Percentiles rank a stretch among this genome's conserved stretches.
These are phyloP conservation scores for Calonectria pauciramosa DNA, from an alignment of 2,329 filamentous ascomycete genomes.

Conservation along the genomic window DNA sequence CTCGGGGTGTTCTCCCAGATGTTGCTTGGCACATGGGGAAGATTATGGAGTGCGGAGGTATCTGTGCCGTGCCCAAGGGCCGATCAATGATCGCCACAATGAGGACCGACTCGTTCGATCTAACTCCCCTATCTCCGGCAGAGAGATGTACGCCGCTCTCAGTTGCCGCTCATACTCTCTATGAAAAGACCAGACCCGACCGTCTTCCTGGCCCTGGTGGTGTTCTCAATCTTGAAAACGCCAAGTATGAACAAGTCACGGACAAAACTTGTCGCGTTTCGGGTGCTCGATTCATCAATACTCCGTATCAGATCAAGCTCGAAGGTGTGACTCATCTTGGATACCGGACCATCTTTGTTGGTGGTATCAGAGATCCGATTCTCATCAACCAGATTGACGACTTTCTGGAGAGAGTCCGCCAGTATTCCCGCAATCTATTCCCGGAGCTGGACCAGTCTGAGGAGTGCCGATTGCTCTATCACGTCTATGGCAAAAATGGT, in stretches of 20 bases:
- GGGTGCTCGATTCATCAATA: conserved; percentile 53
- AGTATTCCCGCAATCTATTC: conserved; percentile 38
- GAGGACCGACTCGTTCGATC: conserved; percentile 60
- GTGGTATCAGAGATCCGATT: conserved; percentile 60
- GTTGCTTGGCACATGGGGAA: conserved; percentile 66
- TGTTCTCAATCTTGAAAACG: conserved; percentile 54
- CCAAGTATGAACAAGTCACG: conserved; percentile 56
- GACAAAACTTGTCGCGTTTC: conserved; percentile 54
- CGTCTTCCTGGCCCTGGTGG: conserved; percentile 64
- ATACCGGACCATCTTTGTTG: conserved; percentile 61
- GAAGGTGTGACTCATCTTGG: conserved; percentile 60
- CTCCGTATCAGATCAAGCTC: conserved; percentile 61
- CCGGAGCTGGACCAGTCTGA: conserved; percentile 39
- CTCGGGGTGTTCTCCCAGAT: conserved; percentile 47
- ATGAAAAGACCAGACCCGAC: conserved; percentile 67
- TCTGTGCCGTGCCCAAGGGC: conserved; percentile 62
- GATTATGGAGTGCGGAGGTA: conserved; percentile 65
- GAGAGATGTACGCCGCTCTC: conserved; percentile 60
- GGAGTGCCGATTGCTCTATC: conserved; percentile 57
- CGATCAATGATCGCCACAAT: conserved; percentile 56
- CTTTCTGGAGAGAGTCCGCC: conserved; percentile 49
- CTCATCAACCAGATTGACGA: conserved; percentile 57
- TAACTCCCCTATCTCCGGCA: conserved; percentile 55
- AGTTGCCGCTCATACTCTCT: conserved; percentile 66
- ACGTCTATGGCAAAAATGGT: conserved; percentile 58